These are phyloP conservation scores for Apophysomyces elegans DNA, from an alignment of 371 early-diverging fungal species.

Conservation along the genomic window DNA sequence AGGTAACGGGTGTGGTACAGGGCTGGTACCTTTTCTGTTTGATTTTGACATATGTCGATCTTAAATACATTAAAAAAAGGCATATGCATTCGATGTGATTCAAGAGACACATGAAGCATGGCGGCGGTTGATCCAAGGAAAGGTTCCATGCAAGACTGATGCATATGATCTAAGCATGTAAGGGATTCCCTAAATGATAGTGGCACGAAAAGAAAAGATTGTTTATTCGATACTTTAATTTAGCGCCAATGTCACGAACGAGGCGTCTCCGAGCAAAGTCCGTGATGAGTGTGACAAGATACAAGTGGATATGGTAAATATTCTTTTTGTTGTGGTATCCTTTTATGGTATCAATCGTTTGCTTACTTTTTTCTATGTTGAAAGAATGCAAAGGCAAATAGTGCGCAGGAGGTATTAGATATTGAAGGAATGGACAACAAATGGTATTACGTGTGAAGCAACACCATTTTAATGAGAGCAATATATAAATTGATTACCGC, in stretches of 20 bases:
- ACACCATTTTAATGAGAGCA: conserved; percentile 1
- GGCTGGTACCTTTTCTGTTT: neutral
- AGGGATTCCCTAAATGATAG: neutral
- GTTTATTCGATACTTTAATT: conserved; percentile 1
- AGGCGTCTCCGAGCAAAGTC: conserved; percentile 35
- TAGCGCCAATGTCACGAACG: conserved; percentile 40
- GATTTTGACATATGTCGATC: neutral
- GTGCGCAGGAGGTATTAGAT: neutral
- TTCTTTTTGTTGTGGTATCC: neutral
- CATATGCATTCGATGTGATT: conserved; percentile 87
- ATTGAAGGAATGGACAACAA: conserved; percentile 31
- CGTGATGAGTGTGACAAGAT: conserved; percentile 2
- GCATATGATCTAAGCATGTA: conserved; percentile 36
- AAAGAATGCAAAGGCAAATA: conserved; percentile 1
- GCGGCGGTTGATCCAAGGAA: conserved; percentile 72
- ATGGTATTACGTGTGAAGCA: conserved; percentile 36
- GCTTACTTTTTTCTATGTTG: neutral
- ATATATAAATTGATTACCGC: conserved; percentile 8
- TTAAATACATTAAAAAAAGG: conserved; percentile 37
- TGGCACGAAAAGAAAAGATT: conserved; percentile 1
- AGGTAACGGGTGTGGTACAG: conserved; percentile 27
- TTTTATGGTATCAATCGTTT: neutral
- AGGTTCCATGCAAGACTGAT: conserved; percentile 26
- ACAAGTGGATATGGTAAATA: neutral
- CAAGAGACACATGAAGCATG: conserved; percentile 93